These are phyloP conservation scores for Mallotus nudiflorus DNA, from an alignment of 345 rosid species.

Conservation along the genomic window DNA sequence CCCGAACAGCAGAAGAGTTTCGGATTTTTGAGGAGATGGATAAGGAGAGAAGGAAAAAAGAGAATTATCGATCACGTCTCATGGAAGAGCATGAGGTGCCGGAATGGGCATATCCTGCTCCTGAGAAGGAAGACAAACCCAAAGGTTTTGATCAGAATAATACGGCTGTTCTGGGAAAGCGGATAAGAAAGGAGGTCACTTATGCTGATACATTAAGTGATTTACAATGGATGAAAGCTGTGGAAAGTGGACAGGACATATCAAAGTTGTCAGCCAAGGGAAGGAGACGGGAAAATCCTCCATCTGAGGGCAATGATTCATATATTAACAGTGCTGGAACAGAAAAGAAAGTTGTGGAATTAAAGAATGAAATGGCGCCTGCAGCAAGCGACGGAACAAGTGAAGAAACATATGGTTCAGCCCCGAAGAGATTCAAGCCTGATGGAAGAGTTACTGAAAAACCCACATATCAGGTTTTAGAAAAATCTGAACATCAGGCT, in stretches of 20 bases:
- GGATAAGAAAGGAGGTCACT: constrained; percentile 75
- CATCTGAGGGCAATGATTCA: constrained; percentile 37
- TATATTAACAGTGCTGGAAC: constrained; percentile 38
- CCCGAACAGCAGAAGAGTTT: constrained; percentile 85
- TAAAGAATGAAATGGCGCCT: constrained; percentile 39
- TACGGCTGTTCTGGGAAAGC: constrained; percentile 59
- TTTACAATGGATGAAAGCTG: constrained; percentile 87
- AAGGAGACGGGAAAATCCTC: constrained; percentile 47
- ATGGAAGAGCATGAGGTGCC: constrained; percentile 98
- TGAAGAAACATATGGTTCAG: constrained; percentile 53
- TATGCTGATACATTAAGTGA: constrained; percentile 85
- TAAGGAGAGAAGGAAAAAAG: constrained; percentile 80
- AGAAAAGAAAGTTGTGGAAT: constrained; percentile 30
- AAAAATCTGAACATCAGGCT: constrained; percentile 43
- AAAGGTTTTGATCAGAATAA: constrained; percentile 51
- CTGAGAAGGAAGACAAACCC: constrained; percentile 58
- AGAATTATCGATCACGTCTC: constrained; percentile 81
- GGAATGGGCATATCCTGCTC: constrained; percentile 79
- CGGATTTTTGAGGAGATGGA: constrained; percentile 95
- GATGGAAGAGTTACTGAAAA: constrained; percentile 26
- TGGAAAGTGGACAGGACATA: constrained; percentile 86
- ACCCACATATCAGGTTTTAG: constrained; percentile 33
- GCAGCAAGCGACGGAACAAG: constrained; percentile 66
- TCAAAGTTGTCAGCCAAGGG: constrained; percentile 45
- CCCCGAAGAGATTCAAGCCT: constrained; percentile 36